A percentile compares a stretch with the other conserved stretches of the same genome.
phyloP scores from a whole-genome alignment of 2,329 filamentous ascomycete genomes.

The Trichophyton verrucosum region DNA sequence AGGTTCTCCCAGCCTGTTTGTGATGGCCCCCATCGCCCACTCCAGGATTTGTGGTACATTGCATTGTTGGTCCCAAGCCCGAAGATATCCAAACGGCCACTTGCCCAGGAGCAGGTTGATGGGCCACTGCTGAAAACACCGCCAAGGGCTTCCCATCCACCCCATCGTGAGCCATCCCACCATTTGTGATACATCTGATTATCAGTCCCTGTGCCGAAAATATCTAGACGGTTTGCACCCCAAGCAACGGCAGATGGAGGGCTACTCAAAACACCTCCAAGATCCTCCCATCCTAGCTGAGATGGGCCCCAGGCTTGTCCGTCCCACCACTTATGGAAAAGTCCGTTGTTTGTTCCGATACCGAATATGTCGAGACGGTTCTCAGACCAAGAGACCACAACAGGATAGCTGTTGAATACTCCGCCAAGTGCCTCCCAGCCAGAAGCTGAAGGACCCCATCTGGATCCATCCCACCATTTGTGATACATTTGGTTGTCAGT shows the following conservation, averaged over 20 bases:
- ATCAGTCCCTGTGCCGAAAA: constrained; percentile 17
- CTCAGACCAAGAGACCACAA: constrained; percentile 10
- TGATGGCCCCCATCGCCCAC: constrained; percentile 9
- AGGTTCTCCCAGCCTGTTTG: constrained; percentile 9
- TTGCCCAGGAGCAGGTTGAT: constrained; percentile 13
- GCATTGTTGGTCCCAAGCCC: constrained; percentile 13
- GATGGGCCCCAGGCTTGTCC: constrained; percentile 11
- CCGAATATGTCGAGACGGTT: constrained; percentile 13
- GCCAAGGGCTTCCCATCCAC: constrained; percentile 12
- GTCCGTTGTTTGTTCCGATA: constrained; percentile 10
- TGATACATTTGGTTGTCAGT: constrained; percentile 14
- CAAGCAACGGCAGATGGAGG: constrained; percentile 15
- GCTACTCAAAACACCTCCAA: constrained; percentile 15
- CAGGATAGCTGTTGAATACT: constrained; percentile 11
- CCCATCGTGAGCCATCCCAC: constrained; percentile 10
- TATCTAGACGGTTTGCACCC: constrained; percentile 13
- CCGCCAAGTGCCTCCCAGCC: constrained; percentile 12
- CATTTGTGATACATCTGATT: constrained; percentile 14
- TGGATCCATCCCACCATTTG: constrained; percentile 14
- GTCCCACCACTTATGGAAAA: constrained; percentile 14
- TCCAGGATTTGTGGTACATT: constrained; percentile 12
- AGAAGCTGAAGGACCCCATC: constrained; percentile 9
- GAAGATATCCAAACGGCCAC: constrained; percentile 16
- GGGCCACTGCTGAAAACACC: constrained; percentile 15
- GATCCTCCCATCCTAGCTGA: constrained; percentile 11